Conservation (phyloP, 2,329 filamentous ascomycete species). For the Lachnellula arida region DNA sequence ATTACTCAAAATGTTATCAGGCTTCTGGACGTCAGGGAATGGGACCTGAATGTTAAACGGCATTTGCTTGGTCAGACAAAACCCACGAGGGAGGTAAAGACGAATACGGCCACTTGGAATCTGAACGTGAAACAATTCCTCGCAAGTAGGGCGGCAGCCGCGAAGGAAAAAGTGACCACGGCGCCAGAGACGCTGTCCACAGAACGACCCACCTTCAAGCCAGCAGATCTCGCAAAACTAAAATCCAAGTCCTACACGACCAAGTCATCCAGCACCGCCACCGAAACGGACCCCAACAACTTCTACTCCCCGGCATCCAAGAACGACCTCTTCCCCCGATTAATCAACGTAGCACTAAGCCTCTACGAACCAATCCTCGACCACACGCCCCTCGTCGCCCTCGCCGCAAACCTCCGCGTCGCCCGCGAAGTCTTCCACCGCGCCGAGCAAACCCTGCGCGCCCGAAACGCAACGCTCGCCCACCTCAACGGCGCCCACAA, state of each 20-base stretch:
- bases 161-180: neutral
- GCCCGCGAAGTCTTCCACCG: neutral
- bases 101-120: no score
- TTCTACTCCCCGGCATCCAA: neutral
- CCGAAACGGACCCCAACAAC: no score
- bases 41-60: no score
- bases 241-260: no score
- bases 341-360: neutral
- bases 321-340: neutral
- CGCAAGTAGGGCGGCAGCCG: neutral
- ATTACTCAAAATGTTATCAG: no score
- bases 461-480: neutral
- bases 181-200: neutral
- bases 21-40: no score
- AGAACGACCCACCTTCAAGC: no score
- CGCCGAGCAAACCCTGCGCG: neutral
- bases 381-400: neutral
- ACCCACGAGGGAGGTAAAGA: no score
- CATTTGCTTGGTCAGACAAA: no score
- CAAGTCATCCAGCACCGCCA: no score
- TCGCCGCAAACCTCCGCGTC: neutral
- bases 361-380: neutral
- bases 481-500: neutral
- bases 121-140: neutral
- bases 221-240: no score